Evolutionary conservation across 2,329 filamentous ascomycete genomes (phyloP), one percentile per base, ranked within the genome.

Genomic region (Cladorrhinum sp.): DNA sequence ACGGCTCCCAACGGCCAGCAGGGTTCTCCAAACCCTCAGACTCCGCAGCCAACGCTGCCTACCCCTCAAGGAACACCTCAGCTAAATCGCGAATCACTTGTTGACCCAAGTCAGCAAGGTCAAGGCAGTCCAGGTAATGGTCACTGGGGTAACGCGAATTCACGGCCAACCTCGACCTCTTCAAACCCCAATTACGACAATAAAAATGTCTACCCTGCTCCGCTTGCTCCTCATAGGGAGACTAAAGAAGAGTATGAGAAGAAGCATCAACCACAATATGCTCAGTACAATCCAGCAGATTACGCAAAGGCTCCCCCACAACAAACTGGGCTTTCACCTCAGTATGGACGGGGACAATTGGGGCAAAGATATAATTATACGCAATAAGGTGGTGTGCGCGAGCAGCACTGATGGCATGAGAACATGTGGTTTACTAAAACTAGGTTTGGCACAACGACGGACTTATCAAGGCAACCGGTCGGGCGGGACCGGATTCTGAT

Each of bases 201-300:
- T n/a, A 73, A 74, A 55, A 77, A 76, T 65, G 69, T 68, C 1
- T 80, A 77, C 58, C 65, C 78, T 0, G 72, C 74, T 0, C 80
- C 81, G 58, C 62, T 84, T 24, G 61, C 79, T 2, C 76, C 81
- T 2, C 81, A 83, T 61, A 69, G 68, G 8, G 81, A 84, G 72
- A 78, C 77, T 1, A 67, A 62, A 0, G 80, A 81, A 64, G 80
- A 82, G 69, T 69, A 62, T 25, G 66, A 73, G n/a, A 67, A 63
- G 55, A 67, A 66, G 60, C 65, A 69, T 1, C 62, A 64, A 16
- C 62, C 64, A 2, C 61, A 65, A 2, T 66, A 64, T 50, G 56
- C 64, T 1, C 67, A 65, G 1, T 78, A 78, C 58, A 79, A 79
- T 22, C 75, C 76, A 3, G 71, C 72, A 1, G 75, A 78, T 56